phyloP scores from a whole-genome alignment of 169 alveolate genomes.

The Eimeria brunetti region DNA sequence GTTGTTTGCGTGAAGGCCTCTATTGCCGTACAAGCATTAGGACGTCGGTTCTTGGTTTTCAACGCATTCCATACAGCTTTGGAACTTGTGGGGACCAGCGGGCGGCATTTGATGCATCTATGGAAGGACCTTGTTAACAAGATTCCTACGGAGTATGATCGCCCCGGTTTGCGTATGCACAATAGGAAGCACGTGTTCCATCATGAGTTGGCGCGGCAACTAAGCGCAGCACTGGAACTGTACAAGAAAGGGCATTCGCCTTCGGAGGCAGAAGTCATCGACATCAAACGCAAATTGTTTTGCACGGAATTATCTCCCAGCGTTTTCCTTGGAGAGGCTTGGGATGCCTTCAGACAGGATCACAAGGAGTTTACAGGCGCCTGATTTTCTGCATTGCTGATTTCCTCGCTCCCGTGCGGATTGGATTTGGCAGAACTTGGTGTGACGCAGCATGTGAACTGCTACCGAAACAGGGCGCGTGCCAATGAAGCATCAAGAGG shows the following conservation, averaged over 20 bases:
- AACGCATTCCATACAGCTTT: neutral
- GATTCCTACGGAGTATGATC: neutral
- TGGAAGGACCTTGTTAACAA: neutral
- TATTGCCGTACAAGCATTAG: conserved; percentile 11
- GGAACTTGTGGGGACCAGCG: neutral
- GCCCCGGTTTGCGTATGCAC: neutral
- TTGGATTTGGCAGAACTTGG: neutral
- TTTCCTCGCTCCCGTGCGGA: neutral
- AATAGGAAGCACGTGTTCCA: neutral
- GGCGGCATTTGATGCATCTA: neutral
- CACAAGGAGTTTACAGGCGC: neutral
- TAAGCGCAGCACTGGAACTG: neutral
- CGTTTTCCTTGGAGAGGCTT: neutral
- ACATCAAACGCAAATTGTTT: conserved; percentile 7
- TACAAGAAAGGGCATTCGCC: neutral
- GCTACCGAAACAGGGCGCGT: neutral
- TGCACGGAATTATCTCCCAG: neutral
- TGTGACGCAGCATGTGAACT: neutral
- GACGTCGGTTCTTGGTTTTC: conserved; percentile 49
- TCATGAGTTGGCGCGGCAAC: neutral
- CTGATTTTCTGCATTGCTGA: neutral
- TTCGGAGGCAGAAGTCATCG: neutral
- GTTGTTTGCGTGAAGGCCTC: neutral
- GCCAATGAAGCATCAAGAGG: neutral
- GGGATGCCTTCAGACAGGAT: conserved; percentile 2